Base-by-base conservation (phyloP, 108 stramenopile genomes). In the Parietichytrium sp. region DNA sequence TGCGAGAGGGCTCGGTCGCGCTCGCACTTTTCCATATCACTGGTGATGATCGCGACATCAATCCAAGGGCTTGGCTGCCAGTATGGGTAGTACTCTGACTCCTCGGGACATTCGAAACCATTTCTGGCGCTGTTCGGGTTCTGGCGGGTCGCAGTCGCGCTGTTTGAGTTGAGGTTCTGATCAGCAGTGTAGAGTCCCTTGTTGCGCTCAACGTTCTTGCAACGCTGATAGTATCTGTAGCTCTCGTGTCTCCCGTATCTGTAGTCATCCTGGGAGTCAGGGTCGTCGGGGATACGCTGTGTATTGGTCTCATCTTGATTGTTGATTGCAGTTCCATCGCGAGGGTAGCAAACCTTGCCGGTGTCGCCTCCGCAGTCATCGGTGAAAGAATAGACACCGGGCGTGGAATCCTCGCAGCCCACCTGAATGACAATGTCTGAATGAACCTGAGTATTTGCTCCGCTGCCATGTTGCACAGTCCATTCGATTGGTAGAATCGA, bases 31-130 rank as follows among this genome's bases (percentile, higher is more conserved):
- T 2, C 61, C 61, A 72, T 72, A 25, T 72, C 20, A 6, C 38
- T 45, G 1, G 61, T 72, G 16, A 85, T 54, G 13, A 88, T 85
- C 38, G 87, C 87, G 49, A 88, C 36, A 82, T 88, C 87, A 42
- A 88, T 84, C 87, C 87, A 88, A 12, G 87, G 87, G 45, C 51
- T 55, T 12, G 87, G 87, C 29, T 52, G 54, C 87, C 87, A 88
- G 54, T 55, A 83, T 4, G 87, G 87, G 72, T 88, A 88, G 83
- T 88, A 85, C 51, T 88, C 87, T 18, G 84, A 82, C 83, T 88
- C 87, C 55, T 85, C 85, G 30, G 87, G 87, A 38, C 85, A 85
- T 52, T 88, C 87, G 42, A 85, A 45, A 33, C 87, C 87, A 77
- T 83, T 45, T 1, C 87, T 52, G 54, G 83, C 77, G 31, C 87